These are phyloP conservation scores for Rhododendron vialii DNA, from an alignment of 148 eudicot genomes.

Conservation along the genomic window DNA sequence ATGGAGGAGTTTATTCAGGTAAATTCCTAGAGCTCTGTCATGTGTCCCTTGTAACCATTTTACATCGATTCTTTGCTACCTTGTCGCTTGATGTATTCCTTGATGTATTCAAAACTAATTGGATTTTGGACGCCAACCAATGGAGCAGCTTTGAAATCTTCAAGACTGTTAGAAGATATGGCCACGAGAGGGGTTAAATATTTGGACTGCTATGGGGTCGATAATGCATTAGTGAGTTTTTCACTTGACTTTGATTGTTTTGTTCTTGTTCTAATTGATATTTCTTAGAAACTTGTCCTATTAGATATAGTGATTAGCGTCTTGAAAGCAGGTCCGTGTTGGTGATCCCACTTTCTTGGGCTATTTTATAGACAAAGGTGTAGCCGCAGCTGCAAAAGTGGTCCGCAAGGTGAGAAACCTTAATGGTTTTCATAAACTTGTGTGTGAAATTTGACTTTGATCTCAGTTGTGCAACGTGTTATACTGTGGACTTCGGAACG, in stretches of 20 bases:
- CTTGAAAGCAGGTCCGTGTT: slow-evolving; percentile 74
- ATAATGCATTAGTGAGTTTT: slow-evolving; percentile 79
- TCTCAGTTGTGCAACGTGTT: background rate
- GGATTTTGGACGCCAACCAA: slow-evolving; percentile 3
- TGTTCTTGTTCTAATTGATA: background rate
- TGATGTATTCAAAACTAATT: background rate
- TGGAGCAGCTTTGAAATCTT: slow-evolving; percentile 69
- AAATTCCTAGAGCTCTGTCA: background rate
- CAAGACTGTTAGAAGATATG: slow-evolving; percentile 93
- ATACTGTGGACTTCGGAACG: background rate
- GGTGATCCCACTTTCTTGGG: slow-evolving; percentile 99
- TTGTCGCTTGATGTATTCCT: background rate
- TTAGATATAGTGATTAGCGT: slow-evolving; percentile 2
- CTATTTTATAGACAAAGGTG: slow-evolving; percentile 88
- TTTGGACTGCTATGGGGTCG: slow-evolving; percentile 96
- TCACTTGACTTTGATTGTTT: slow-evolving; percentile 5
- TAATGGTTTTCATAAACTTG: background rate
- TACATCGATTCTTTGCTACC: background rate
- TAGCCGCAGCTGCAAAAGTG: slow-evolving; percentile 87
- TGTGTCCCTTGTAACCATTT: background rate
- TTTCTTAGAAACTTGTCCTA: slow-evolving; percentile 6
- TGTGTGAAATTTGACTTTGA: background rate
- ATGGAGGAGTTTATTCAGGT: slow-evolving; percentile 99
- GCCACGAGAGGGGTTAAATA: slow-evolving; percentile 79
- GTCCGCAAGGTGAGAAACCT: slow-evolving; percentile 68